phyloP scores from a whole-genome alignment of 139 green algal species.

The Diplosphaera chodatii region DNA sequence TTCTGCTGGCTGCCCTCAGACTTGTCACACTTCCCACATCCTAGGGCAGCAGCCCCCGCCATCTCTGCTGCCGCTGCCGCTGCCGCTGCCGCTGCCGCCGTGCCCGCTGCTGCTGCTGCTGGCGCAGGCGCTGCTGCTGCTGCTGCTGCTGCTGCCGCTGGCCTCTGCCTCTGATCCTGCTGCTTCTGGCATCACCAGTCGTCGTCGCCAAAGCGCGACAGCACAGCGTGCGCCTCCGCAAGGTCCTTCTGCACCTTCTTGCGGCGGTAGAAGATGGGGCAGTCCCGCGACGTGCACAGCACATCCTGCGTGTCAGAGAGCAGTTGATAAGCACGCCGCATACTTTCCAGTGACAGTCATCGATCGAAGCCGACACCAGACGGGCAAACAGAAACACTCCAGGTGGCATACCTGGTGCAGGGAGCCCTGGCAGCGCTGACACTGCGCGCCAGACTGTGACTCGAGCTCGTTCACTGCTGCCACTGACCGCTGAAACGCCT shows the following conservation, averaged over 20 bases:
- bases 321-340: neutral
- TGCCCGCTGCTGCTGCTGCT: too few species aligned
- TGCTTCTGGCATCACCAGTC: constrained; percentile 25
- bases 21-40: too few species aligned
- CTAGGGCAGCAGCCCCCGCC: too few species aligned
- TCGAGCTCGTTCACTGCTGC: constrained; percentile 72
- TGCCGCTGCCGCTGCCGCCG: too few species aligned
- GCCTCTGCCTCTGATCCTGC: too few species aligned
- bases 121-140: too few species aligned
- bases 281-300: constrained; percentile 91
- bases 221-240: constrained; percentile 65
- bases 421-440: constrained; percentile 92
- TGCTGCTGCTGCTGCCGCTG: too few species aligned
- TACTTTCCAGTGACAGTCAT: too few species aligned
- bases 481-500: constrained; percentile 64
- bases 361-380: too few species aligned
- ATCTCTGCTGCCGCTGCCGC: too few species aligned
- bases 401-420: constrained; percentile 46
- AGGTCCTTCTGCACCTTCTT: constrained; percentile 97
- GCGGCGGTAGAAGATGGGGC: constrained; percentile 97
- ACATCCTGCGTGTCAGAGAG: constrained; percentile 70
- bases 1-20: too few species aligned
- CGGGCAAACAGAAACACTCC: neutral
- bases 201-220: constrained; percentile 61
- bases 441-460: constrained; percentile 70